Evolutionary conservation across 345 rosid species (phyloP).

Genomic region (Gossypium turneri): DNA sequence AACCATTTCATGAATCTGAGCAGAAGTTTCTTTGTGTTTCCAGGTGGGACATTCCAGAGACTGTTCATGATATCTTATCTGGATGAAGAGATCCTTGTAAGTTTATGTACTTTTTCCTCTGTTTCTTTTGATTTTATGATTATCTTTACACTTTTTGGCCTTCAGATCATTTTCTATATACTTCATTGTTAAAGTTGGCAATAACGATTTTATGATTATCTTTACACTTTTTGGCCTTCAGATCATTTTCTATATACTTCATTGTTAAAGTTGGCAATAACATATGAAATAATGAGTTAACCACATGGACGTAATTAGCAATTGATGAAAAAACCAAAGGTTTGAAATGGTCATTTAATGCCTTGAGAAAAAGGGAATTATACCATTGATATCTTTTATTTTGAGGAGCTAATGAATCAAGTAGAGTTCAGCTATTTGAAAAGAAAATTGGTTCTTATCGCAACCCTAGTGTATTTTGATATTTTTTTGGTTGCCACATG

Average conservation of each 20-base stretch:
- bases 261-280: not conserved
- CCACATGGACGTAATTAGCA: not conserved
- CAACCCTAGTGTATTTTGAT: not conserved
- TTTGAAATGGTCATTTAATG: not conserved
- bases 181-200: not conserved
- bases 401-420: not conserved
- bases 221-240: constrained; percentile 11
- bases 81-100: constrained; percentile 89
- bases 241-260: not conserved
- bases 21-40: constrained; percentile 23
- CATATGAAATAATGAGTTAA: not conserved
- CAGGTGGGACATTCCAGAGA: constrained; percentile 83
- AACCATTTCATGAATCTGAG: constrained; percentile 10
- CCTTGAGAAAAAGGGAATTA: not conserved
- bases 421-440: not conserved
- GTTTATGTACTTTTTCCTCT: constrained; percentile 18
- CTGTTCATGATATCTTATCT: constrained; percentile 93
- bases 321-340: not conserved
- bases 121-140: not conserved
- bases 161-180: not conserved
- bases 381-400: not conserved
- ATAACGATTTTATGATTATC: not conserved
- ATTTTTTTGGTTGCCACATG: not conserved
- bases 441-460: not conserved
- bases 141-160: constrained; percentile 5